Evolutionary conservation across 2,329 filamentous ascomycete species (phyloP).

Genomic region (Chaetomium olivaceum): DNA sequence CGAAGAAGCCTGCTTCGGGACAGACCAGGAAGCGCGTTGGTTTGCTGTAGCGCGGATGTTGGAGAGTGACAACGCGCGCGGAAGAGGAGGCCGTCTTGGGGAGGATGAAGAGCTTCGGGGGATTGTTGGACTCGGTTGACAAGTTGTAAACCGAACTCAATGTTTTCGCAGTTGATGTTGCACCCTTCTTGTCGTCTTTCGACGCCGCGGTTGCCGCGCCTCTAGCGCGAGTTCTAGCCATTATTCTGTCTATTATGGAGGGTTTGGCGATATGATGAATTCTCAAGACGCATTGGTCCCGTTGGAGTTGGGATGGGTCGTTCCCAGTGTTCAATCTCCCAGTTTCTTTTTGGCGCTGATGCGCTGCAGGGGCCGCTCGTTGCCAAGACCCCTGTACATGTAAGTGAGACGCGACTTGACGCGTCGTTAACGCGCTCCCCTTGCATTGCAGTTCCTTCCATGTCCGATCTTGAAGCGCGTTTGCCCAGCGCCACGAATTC

Average conservation of each 20-base stretch:
- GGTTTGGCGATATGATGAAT: not conserved
- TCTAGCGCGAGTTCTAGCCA: slow-evolving; percentile 54
- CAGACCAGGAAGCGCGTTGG: slow-evolving; percentile 64
- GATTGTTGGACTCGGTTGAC: slow-evolving; percentile 43
- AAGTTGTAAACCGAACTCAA: slow-evolving; percentile 46
- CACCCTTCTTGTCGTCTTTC: slow-evolving; percentile 37
- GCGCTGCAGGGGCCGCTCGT: not conserved
- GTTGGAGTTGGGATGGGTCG: not conserved
- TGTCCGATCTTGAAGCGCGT: not conserved
- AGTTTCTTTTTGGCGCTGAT: slow-evolving; percentile 1
- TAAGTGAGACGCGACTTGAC: slow-evolving; percentile 30
- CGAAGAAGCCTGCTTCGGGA: slow-evolving; percentile 62
- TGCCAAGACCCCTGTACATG: slow-evolving; percentile 25
- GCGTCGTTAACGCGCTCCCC: slow-evolving; percentile 20
- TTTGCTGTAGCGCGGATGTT: slow-evolving; percentile 57
- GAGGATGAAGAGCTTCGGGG: slow-evolving; percentile 61
- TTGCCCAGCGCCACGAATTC: slow-evolving; percentile 12
- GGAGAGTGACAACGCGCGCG: slow-evolving; percentile 60
- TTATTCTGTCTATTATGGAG: slow-evolving; percentile 30
- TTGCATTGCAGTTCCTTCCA: slow-evolving; percentile 17
- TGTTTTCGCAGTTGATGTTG: slow-evolving; percentile 29
- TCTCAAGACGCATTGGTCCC: not conserved
- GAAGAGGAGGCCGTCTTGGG: slow-evolving; percentile 55
- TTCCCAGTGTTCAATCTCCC: not conserved
- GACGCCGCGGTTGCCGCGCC: slow-evolving; percentile 32